Percentiles rank a stretch among this genome's conserved stretches.
phyloP scores from a whole-genome alignment of 441 rosid species.

The Adansonia madagascariensis region DNA sequence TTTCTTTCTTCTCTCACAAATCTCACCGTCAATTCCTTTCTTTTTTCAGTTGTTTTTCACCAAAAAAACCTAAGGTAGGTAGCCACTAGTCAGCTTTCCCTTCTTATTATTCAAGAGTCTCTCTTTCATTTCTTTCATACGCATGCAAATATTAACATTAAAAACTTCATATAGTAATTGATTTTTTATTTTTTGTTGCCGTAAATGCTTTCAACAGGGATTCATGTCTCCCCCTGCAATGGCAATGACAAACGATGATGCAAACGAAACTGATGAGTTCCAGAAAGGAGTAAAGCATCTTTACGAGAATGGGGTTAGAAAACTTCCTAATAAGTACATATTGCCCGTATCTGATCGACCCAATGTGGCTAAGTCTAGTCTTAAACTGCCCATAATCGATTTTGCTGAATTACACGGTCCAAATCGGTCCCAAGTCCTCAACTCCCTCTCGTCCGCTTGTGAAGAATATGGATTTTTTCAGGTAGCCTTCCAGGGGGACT shows the following conservation, averaged over 20 bases:
- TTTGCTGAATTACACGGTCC: slow-evolving; percentile 61
- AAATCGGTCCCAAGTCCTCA: slow-evolving; percentile 50
- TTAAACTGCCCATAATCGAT: slow-evolving; percentile 71
- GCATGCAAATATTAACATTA: background rate
- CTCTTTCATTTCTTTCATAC: slow-evolving; percentile 1
- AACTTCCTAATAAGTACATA: slow-evolving; percentile 65
- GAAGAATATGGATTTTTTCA: slow-evolving; percentile 76
- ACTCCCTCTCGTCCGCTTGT: slow-evolving; percentile 62
- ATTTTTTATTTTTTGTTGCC: background rate
- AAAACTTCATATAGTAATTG: background rate
- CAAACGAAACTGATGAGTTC: slow-evolving; percentile 38
- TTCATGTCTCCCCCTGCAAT: slow-evolving; percentile 54
- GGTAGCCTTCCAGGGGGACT: slow-evolving; percentile 35
- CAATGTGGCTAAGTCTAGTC: slow-evolving; percentile 32
- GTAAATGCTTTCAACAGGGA: background rate
- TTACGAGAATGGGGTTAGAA: slow-evolving; percentile 54
- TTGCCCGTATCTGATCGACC: slow-evolving; percentile 64
- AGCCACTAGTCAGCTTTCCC: background rate
- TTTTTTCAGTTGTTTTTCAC: background rate
- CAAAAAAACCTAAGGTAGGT: background rate
- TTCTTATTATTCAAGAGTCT: background rate
- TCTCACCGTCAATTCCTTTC: background rate
- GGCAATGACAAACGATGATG: slow-evolving; percentile 34
- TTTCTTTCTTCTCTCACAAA: background rate
- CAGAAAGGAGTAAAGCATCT: slow-evolving; percentile 77